Evolutionary conservation across 228 moss, liverwort and hornwort species (phyloP), one percentile per base, ranked within the genome.

Genomic region (Sphagnum fallax): DNA sequence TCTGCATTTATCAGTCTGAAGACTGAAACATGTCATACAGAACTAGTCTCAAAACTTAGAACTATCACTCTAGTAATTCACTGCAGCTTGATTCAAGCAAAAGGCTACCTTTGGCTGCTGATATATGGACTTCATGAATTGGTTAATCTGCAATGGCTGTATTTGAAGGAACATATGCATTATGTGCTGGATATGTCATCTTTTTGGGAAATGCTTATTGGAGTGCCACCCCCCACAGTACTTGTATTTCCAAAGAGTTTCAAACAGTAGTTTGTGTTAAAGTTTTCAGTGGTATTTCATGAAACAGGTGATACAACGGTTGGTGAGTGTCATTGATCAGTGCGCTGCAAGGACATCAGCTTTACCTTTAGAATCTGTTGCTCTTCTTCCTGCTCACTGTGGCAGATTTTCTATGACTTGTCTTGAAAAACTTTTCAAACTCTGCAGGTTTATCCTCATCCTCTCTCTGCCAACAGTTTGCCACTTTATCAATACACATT

Each of bases 331-430:
- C 7, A 60, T 97, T 62, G 97, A 97, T 78, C 93, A 88, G 48
- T 97, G 97, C 81, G 97, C 91, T 50, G 93, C 97, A 73, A 88
- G 93, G 71, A 91, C 93, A 14, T 91, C 97, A 52, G 79, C 88
- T 71, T 77, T 93, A 65, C 88, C 97, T 47, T 72, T 93, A 48
- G 72, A 86, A 53, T 90, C 87, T 83, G 88, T 87, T 70, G 67
- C 83, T 52, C 88, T 93, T 69, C 84, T 93, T 51, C 93, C 97
- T 12, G 80, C 82, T 62, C 88, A 97, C 77, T 97, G 97, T 75
- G 90, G 97, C 52, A 81, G 90, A 80, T 97, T 97, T 75, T 93
- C 97, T 8, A 76, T 91, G 10, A 78, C 83, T 70, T 97, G 97
- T 80, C 72, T 97, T 64, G 83, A 85, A 67, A 97, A 90, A 74